Percentiles rank a stretch among this genome's conserved stretches.
Conservation (phyloP, 2,329 filamentous ascomycete species). For the Dactylella cylindrospora region DNA sequence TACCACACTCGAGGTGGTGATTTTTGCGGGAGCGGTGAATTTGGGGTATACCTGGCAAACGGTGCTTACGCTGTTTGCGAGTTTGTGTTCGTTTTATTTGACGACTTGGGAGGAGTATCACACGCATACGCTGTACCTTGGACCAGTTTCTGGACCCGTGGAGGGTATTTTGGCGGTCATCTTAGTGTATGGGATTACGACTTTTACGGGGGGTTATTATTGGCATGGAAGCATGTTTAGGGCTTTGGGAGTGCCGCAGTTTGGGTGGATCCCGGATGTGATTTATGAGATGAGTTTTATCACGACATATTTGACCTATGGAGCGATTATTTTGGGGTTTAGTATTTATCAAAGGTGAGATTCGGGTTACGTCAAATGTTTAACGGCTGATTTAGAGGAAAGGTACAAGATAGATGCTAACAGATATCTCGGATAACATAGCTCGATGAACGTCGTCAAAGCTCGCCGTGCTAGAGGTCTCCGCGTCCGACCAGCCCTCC, state of each 20-base stretch:
- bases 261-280: slow-evolving; percentile 65
- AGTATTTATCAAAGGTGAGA: slow-evolving; percentile 72
- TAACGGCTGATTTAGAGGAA: not conserved
- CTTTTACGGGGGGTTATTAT: slow-evolving; percentile 82
- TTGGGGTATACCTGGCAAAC: slow-evolving; percentile 55
- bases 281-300: slow-evolving; percentile 83
- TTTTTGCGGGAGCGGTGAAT: slow-evolving; percentile 91
- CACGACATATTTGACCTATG: slow-evolving; percentile 90
- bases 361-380: no score
- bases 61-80: slow-evolving; percentile 46
- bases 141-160: slow-evolving; percentile 88
- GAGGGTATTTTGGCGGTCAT: slow-evolving; percentile 88
- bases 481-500: slow-evolving; percentile 70
- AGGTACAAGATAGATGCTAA: slow-evolving; percentile 42
- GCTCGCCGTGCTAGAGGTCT: slow-evolving; percentile 74
- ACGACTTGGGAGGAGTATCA: slow-evolving; percentile 99
- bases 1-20: slow-evolving; percentile 85
- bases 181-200: slow-evolving; percentile 78
- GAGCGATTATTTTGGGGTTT: slow-evolving; percentile 74
- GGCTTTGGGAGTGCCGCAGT: slow-evolving; percentile 55
- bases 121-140: slow-evolving; percentile 90
- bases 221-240: slow-evolving; percentile 83
- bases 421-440: slow-evolving; percentile 50
- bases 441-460: slow-evolving; percentile 78
- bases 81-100: slow-evolving; percentile 92